Percentiles rank a stretch among this genome's conserved stretches.
Evolutionary conservation across 768 basidiomycete genomes (phyloP).

Genomic region (Agrocybe praecox): DNA sequence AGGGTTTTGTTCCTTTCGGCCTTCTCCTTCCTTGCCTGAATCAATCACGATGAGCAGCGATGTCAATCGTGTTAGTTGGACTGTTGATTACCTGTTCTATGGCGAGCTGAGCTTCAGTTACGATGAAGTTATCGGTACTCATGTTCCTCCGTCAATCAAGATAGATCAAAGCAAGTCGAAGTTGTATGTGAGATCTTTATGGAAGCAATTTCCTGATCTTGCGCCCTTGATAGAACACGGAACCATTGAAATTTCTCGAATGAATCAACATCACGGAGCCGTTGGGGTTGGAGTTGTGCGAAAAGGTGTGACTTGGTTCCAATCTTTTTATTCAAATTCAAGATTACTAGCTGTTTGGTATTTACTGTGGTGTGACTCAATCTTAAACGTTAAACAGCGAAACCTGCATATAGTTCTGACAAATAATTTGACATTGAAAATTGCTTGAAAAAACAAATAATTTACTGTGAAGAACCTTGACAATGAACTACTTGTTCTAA

Average conservation of each 20-base stretch:
- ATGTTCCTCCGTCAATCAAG: neutral
- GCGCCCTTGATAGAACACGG: too few relatives aligned
- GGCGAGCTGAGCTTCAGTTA: conserved; percentile 71
- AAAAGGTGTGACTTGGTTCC: too few relatives aligned
- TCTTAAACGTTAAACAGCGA: too few relatives aligned
- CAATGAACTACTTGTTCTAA: conserved; percentile 8
- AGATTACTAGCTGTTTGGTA: too few relatives aligned
- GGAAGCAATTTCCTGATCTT: neutral
- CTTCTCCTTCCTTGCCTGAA: conserved; percentile 73
- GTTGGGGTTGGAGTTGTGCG: too few relatives aligned
- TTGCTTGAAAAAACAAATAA: too few relatives aligned
- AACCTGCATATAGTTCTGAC: too few relatives aligned
- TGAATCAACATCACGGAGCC: too few relatives aligned
- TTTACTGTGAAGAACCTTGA: conserved; percentile 6
- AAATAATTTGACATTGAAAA: too few relatives aligned
- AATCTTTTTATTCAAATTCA: too few relatives aligned
- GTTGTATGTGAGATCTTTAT: neutral
- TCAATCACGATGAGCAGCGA: conserved; percentile 1
- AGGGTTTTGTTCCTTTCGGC: conserved; percentile 67
- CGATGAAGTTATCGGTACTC: conserved; percentile 56
- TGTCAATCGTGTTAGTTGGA: neutral
- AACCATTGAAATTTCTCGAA: too few relatives aligned
- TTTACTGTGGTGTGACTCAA: too few relatives aligned
- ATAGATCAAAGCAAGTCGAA: neutral
- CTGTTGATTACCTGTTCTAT: conserved; percentile 53